phyloP scores from a whole-genome alignment of 2,329 filamentous ascomycete species.

The Parafenestella ontariensis region DNA sequence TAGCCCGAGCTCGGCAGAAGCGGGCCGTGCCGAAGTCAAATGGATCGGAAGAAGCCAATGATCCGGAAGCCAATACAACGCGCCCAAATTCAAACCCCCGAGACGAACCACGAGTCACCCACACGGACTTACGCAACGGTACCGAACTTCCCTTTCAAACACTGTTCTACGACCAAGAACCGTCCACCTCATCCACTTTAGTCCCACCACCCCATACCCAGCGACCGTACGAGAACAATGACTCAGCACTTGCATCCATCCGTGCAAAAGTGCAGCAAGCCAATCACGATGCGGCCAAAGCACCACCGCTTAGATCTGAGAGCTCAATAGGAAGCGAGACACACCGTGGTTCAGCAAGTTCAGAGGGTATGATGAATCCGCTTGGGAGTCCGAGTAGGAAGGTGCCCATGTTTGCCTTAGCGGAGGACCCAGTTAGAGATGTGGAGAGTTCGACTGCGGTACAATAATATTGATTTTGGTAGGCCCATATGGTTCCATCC shows the following conservation, averaged over 20 bases:
- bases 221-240: constrained; percentile 31
- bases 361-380: constrained; percentile 27
- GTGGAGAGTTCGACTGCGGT: constrained; percentile 39
- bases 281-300: constrained; percentile 14
- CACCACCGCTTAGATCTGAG: constrained; percentile 15
- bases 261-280: constrained; percentile 30
- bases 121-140: constrained; percentile 4
- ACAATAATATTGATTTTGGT: constrained; percentile 11
- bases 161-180: constrained; percentile 1
- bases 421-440: constrained; percentile 51
- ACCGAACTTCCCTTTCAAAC: not conserved
- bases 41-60: constrained; percentile 12
- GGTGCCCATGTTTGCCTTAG: constrained; percentile 54
- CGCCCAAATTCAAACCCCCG: not conserved
- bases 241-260: constrained; percentile 29
- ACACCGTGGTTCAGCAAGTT: not conserved
- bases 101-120: not conserved
- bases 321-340: constrained; percentile 5
- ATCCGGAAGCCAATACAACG: constrained; percentile 12
- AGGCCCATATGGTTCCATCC: not conserved
- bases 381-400: constrained; percentile 40
- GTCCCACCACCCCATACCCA: constrained; percentile 3
- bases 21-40: constrained; percentile 47
- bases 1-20: constrained; percentile 74
- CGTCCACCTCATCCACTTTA: constrained; percentile 1